Evolutionary conservation across 352 stramenopile genomes (phyloP), one percentile per base, ranked within the genome.

Genomic region (Globisporangium solare): DNA sequence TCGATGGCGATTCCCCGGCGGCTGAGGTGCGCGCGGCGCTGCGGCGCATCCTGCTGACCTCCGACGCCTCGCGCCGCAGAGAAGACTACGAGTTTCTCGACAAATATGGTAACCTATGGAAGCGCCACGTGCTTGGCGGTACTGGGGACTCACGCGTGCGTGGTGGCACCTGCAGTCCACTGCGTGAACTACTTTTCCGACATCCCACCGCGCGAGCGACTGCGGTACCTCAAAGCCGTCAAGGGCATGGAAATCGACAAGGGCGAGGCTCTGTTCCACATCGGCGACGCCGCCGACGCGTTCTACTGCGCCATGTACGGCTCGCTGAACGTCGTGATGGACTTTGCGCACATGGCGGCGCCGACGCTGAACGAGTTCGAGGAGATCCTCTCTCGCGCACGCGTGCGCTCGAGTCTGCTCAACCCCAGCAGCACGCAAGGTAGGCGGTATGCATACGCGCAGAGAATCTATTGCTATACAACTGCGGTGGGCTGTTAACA

Each of bases 241-340:
- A 83, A 85, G 40, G 81, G 81, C 24, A 73, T 91, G 27, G 73
- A 85, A 47, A 69, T 91, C 20, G 65, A 86, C 8, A 67, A 79
- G 32, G 74, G 78, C 47, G 76, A 91, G 31, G 76, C 74, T 47
- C 58, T 91, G 2, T 91, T 91, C 59, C 68, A 77, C 39, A 81
- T 89, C 24, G 81, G 81, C 2, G 81, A 91, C 52, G 60, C 69
- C 4, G 81, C 81, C 5, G 81, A 91, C 53, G 74, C 78, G 22
- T 88, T 91, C 52, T 91, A 88, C 50, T 88, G 78, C 52, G 74
- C 89, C 63, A 85, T 89, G 67, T 89, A 82, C 53, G 81, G 81
- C 32, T 75, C 81, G 2, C 67, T 89, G 55, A 88, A 81, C 51
- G 76, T 89, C 41, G 76, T 91, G 13, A 74, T 91, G 50, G 79